Percentiles rank a stretch among this genome's conserved stretches.
Evolutionary conservation across 768 basidiomycete species (phyloP).

Genomic region (Gymnopilus junonius): DNA sequence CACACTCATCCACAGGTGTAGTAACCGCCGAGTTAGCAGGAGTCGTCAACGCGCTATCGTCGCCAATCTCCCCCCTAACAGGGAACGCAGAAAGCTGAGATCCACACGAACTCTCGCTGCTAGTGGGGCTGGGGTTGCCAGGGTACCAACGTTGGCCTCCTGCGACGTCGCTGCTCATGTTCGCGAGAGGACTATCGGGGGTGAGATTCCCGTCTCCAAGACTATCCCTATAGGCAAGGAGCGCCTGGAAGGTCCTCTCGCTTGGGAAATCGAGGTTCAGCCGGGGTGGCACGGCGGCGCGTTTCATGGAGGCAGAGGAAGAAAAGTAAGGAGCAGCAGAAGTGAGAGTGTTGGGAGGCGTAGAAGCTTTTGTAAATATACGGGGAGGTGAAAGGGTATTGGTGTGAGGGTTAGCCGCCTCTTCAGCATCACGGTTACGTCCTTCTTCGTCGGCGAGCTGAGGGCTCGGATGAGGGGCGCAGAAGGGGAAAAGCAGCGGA

Average conservation of each 20-base stretch:
- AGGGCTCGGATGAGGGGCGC: neutral
- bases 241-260: conserved; percentile 30
- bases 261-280: conserved; percentile 32
- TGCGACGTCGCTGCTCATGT: neutral
- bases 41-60: conserved; percentile 25
- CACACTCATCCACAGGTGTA: conserved; percentile 34
- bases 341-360: neutral
- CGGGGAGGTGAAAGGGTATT: neutral
- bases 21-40: conserved; percentile 32
- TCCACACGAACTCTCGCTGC: conserved; percentile 26
- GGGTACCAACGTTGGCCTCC: conserved; percentile 13
- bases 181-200: conserved; percentile 29
- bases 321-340: conserved; percentile 12
- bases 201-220: conserved; percentile 25
- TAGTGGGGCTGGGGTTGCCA: conserved; percentile 28
- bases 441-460: neutral
- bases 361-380: neutral
- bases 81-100: conserved; percentile 30
- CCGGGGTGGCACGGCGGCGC: conserved; percentile 30
- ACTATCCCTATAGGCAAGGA: conserved; percentile 30
- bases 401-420: neutral
- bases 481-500: conserved; percentile 29
- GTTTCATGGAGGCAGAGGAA: conserved; percentile 26
- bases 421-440: neutral
- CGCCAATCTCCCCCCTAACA: neutral